Conservation (phyloP, 495 filamentous ascomycete species). For the Xylaria flabelliformis region DNA sequence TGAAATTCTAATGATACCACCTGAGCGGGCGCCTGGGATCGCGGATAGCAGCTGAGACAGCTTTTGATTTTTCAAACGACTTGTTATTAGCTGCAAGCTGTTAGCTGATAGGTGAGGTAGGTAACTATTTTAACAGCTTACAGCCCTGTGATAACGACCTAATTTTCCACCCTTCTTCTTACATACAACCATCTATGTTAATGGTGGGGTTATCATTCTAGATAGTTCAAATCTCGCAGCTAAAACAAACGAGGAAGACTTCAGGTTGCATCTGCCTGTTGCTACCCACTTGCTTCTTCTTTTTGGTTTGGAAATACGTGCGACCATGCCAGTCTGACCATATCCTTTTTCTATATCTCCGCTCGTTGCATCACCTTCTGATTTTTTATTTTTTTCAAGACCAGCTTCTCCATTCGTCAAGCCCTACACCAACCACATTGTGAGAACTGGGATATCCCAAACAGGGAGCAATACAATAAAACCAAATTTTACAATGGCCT, state of each 20-base stretch:
- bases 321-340: constrained; percentile 1
- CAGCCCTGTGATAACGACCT: not conserved
- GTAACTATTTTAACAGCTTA: too few relatives aligned
- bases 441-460: not conserved
- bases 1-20: not conserved
- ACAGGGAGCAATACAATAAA: not conserved
- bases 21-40: not conserved
- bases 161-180: not conserved
- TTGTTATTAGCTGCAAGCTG: not conserved
- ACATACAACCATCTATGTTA: not conserved
- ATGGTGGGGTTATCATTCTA: not conserved
- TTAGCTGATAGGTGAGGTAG: not conserved
- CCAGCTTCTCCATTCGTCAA: not conserved
- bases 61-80: not conserved
- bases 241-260: not conserved
- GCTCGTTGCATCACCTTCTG: not conserved
- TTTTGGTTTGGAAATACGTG: not conserved
- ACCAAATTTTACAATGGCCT: constrained; percentile 48
- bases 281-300: not conserved
- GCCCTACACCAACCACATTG: constrained; percentile 8
- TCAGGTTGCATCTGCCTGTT: not conserved
- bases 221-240: constrained; percentile 7
- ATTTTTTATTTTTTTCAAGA: not conserved
- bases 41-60: not conserved
- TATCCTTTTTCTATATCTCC: not conserved